Evolutionary conservation across 345 rosid genomes (phyloP).

Genomic region (Syzygium aromaticum): DNA sequence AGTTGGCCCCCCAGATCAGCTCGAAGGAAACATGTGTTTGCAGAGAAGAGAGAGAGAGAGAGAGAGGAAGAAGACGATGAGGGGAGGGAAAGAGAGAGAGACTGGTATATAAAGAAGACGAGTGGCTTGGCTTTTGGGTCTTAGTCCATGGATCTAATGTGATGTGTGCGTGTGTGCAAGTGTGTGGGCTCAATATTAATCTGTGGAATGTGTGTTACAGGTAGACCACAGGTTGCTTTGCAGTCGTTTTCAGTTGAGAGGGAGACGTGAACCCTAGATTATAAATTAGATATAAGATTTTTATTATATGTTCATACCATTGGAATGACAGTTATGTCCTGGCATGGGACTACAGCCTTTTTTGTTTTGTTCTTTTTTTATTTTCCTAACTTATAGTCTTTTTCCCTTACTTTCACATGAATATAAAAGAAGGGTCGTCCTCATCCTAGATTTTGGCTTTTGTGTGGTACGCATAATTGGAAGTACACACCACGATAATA

Average conservation of each 20-base stretch:
- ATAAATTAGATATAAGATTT: neutral
- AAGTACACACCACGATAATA: neutral
- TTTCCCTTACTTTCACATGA: neutral
- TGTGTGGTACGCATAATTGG: neutral
- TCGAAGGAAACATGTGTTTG: neutral
- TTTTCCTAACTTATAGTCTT: neutral
- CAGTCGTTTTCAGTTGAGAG: slow-evolving; percentile 72
- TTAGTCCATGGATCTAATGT: slow-evolving; percentile 19
- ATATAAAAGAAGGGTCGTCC: neutral
- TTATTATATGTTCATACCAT: neutral
- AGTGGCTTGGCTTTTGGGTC: slow-evolving; percentile 1
- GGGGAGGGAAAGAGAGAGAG: slow-evolving; percentile 15
- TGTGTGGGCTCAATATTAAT: neutral
- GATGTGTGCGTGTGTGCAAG: neutral
- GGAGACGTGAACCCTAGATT: slow-evolving; percentile 44
- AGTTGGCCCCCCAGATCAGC: neutral
- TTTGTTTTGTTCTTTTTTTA: neutral
- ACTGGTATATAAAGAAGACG: slow-evolving; percentile 1
- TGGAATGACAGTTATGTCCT: slow-evolving; percentile 30
- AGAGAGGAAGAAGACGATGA: neutral
- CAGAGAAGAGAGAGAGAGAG: neutral
- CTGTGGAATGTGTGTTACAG: slow-evolving; percentile 15
- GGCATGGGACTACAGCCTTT: neutral
- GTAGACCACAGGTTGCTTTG: slow-evolving; percentile 76
- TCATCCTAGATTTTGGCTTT: neutral